phyloP scores from a whole-genome alignment of 306 rosid genomes.

The Oxytropis ochrocephala region DNA sequence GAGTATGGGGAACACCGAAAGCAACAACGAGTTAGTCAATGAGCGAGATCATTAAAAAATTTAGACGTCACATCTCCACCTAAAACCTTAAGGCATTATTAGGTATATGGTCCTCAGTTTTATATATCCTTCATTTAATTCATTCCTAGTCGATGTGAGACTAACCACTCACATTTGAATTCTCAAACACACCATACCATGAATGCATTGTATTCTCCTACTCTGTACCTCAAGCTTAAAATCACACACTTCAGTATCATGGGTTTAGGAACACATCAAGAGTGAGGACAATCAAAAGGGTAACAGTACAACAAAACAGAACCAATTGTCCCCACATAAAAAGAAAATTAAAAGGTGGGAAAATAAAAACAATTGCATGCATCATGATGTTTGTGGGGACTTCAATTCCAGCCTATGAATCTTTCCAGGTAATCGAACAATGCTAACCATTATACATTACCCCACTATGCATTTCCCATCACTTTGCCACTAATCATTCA shows the following conservation, averaged over 20 bases:
- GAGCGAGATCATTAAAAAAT: too few relatives aligned
- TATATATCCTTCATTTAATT: too few relatives aligned
- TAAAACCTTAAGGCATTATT: too few relatives aligned
- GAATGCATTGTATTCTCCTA: not conserved
- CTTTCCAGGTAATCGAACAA: conserved; percentile 45
- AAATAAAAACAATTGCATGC: conserved; percentile 14
- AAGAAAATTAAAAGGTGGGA: conserved; percentile 26
- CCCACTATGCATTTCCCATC: conserved; percentile 11
- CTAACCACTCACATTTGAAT: too few relatives aligned
- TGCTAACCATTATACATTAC: conserved; percentile 10
- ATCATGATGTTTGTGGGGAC: conserved; percentile 38
- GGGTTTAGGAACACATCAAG: not conserved
- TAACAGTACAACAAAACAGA: conserved; percentile 7
- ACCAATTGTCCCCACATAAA: conserved; percentile 27
- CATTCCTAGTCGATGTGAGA: too few relatives aligned
- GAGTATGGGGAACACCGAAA: too few relatives aligned
- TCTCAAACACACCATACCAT: too few relatives aligned
- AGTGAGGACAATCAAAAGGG: conserved; percentile 30
- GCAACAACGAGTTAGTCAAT: too few relatives aligned
- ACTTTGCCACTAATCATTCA: conserved; percentile 24
- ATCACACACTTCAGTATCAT: not conserved
- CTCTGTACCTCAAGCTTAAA: not conserved
- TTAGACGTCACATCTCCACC: too few relatives aligned
- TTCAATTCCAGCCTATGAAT: conserved; percentile 28
- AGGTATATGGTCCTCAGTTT: too few relatives aligned